phyloP scores from a whole-genome alignment of 169 alveolate species.

The Plasmodium fragile region DNA sequence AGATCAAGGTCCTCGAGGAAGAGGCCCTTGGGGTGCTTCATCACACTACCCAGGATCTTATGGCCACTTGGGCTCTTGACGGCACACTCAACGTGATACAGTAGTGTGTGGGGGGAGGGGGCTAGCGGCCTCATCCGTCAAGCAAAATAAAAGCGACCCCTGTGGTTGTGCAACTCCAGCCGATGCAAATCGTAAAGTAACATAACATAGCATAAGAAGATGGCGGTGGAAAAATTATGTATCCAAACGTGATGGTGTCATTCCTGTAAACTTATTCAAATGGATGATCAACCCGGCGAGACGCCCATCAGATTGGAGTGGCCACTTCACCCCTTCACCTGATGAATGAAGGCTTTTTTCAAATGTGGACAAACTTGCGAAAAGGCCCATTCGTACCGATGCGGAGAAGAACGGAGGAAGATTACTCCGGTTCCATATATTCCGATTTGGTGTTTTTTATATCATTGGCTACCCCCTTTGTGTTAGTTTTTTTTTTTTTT shows the following conservation, averaged over 20 bases:
- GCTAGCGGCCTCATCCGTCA: neutral
- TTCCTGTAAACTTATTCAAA: neutral
- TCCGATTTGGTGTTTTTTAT: neutral
- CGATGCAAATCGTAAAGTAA: neutral
- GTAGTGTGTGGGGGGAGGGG: neutral
- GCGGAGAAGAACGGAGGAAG: neutral
- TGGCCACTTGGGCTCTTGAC: slow-evolving; percentile 76
- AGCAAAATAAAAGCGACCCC: neutral
- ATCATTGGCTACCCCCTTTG: neutral
- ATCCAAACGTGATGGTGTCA: neutral
- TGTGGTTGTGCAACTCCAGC: neutral
- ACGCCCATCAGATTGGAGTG: neutral
- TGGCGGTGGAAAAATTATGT: neutral
- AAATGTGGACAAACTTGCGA: neutral
- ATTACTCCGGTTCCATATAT: neutral
- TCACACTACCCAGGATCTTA: slow-evolving; percentile 28
- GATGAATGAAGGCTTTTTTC: neutral
- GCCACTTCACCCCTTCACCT: neutral
- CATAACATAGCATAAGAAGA: neutral
- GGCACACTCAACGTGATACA: slow-evolving; percentile 64
- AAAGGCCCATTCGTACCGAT: neutral
- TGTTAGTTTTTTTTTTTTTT: neutral
- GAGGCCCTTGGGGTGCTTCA: slow-evolving; percentile 63
- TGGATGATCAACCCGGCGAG: neutral
- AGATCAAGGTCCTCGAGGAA: slow-evolving; percentile 67